A percentile compares a stretch with the other conserved stretches of the same genome.
Evolutionary conservation across 345 rosid species (phyloP).

Genomic region (Eucalyptus dawsonii): DNA sequence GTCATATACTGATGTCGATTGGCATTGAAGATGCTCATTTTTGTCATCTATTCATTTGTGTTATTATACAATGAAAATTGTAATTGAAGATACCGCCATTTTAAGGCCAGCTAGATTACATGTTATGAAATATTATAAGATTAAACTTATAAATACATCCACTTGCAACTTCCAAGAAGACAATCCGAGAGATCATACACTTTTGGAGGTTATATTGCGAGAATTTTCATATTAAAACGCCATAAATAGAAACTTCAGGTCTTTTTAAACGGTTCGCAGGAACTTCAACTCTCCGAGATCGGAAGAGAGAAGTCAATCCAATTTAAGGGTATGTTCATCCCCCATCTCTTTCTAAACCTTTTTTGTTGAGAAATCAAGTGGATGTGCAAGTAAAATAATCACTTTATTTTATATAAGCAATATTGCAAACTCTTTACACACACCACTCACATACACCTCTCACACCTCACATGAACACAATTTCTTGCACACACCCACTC

Average conservation of each 20-base stretch:
- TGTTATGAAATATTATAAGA: neutral
- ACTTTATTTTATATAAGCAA: too few species aligned
- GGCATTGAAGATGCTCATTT: neutral
- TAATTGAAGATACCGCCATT: neutral
- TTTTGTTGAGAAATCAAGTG: too few species aligned
- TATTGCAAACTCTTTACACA: too few species aligned
- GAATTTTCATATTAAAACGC: neutral
- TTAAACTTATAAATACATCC: neutral
- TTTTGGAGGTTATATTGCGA: neutral
- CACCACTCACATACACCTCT: too few species aligned
- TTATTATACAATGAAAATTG: neutral
- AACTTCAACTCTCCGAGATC: neutral
- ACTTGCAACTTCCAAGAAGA: neutral
- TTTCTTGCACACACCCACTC: too few species aligned
- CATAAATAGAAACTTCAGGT: neutral
- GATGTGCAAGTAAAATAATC: too few species aligned
- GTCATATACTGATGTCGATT: neutral
- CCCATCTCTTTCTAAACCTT: neutral
- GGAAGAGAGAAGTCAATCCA: neutral
- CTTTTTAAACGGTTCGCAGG: neutral
- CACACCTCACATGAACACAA: too few species aligned
- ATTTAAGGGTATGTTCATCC: neutral
- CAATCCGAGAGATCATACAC: neutral
- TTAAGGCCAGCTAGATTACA: neutral
- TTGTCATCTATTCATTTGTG: neutral